A percentile compares a stretch with the other conserved stretches of the same genome.
These are phyloP conservation scores for Rhododendron vialii DNA, from an alignment of 148 eudicot species.

Conservation along the genomic window DNA sequence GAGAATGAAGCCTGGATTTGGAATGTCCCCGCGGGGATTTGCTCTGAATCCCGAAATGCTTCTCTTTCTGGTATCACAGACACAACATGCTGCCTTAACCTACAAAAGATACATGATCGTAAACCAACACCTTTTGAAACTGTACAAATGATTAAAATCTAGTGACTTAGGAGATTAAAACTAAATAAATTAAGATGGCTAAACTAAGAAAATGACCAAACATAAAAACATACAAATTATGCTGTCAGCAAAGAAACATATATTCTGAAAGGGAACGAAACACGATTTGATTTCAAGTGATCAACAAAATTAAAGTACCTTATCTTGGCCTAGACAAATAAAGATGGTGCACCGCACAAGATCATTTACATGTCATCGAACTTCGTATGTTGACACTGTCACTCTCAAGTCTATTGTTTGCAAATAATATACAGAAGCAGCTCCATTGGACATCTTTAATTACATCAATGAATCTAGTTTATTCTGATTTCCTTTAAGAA, in stretches of 20 bases:
- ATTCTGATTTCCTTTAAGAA: not conserved
- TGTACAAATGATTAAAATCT: not conserved
- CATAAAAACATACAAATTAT: not conserved
- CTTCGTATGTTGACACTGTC: not conserved
- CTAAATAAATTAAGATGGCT: not conserved
- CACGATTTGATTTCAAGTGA: not conserved
- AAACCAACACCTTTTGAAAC: not conserved
- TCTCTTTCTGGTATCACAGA: not conserved
- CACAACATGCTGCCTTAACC: not conserved
- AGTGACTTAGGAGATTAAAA: not conserved
- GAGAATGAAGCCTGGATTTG: not conserved
- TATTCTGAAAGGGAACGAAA: not conserved
- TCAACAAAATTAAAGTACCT: not conserved
- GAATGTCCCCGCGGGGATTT: not conserved
- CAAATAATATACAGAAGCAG: not conserved
- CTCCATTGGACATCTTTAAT: not conserved
- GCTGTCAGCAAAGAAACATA: not conserved
- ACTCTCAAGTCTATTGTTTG: not conserved
- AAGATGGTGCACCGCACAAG: not conserved
- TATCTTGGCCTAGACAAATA: not conserved
- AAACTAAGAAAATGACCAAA: not conserved
- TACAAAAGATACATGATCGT: not conserved
- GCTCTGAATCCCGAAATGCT: not conserved
- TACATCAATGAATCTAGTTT: not conserved
- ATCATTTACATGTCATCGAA: not conserved